These are phyloP conservation scores for Sutorius australiensis DNA, from an alignment of 768 basidiomycete species.

Conservation along the genomic window DNA sequence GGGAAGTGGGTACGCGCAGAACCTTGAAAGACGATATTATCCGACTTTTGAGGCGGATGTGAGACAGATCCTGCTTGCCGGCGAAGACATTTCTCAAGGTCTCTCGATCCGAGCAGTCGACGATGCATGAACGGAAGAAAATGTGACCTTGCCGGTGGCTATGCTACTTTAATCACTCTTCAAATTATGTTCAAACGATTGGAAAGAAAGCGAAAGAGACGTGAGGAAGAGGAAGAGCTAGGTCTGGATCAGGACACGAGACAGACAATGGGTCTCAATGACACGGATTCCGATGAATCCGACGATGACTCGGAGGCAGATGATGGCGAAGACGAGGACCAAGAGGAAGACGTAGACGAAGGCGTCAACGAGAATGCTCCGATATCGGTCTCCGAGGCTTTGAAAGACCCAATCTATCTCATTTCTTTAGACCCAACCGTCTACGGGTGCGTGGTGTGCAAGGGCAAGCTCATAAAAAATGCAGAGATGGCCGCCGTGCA, in stretches of 20 bases:
- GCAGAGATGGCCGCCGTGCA: conserved; percentile 54
- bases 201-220: conserved; percentile 59
- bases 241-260: conserved; percentile 63
- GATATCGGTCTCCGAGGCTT: conserved; percentile 56
- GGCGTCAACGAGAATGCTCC: conserved; percentile 35
- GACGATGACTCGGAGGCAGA: conserved; percentile 29
- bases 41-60: not conserved
- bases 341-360: conserved; percentile 26
- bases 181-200: conserved; percentile 73
- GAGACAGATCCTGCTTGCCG: conserved; percentile 1
- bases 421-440: conserved; percentile 52
- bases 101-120: conserved; percentile 16
- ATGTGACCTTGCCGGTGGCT: conserved; percentile 21
- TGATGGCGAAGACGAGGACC: conserved; percentile 20
- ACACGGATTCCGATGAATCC: conserved; percentile 72
- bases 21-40: not conserved
- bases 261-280: conserved; percentile 61
- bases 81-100: conserved; percentile 10
- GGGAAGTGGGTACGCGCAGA: not conserved
- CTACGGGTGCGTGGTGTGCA: conserved; percentile 64
- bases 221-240: conserved; percentile 60
- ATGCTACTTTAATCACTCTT: conserved; percentile 6
- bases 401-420: conserved; percentile 61
- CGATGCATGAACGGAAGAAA: conserved; percentile 32
- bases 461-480: conserved; percentile 67